These are phyloP conservation scores for Melampsora americana DNA, from an alignment of 1,284 basidiomycete genomes.

Conservation along the genomic window DNA sequence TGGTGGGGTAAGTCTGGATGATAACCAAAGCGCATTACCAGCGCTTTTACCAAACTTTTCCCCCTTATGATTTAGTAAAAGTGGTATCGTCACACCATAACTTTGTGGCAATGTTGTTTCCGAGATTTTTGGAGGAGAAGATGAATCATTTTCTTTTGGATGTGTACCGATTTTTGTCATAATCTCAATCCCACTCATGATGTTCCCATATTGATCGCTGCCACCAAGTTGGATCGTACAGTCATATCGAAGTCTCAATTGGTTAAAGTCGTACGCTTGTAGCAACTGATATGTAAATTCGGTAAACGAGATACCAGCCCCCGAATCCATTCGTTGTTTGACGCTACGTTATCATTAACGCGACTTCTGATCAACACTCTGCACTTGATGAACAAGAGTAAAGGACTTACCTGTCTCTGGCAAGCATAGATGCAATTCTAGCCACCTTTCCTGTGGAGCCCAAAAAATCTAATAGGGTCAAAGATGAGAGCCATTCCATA, in stretches of 20 bases:
- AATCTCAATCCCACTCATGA: conserved; percentile 83
- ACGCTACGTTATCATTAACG: conserved; percentile 62
- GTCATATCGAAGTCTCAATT: conserved; percentile 65
- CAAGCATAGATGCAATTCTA: conserved; percentile 83
- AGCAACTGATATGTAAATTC: conserved; percentile 97
- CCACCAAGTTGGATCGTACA: conserved; percentile 92
- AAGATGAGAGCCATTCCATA: conserved; percentile 70
- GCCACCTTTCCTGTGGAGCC: conserved; percentile 74
- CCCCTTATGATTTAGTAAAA: conserved; percentile 83
- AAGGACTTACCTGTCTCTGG: conserved; percentile 73
- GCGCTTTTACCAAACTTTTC: conserved; percentile 97
- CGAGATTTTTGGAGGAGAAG: neutral
- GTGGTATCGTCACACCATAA: conserved; percentile 85
- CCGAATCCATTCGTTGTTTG: conserved; percentile 66
- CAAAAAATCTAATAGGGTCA: conserved; percentile 80
- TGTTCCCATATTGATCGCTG: conserved; percentile 99
- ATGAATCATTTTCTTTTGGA: neutral
- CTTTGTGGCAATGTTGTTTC: conserved; percentile 56
- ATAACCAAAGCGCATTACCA: conserved; percentile 91
- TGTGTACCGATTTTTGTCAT: conserved; percentile 62
- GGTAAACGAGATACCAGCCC: conserved; percentile 84
- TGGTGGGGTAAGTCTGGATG: conserved; percentile 69
- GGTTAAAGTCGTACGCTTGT: conserved; percentile 91
- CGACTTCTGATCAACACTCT: conserved; percentile 28
- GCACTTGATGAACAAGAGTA: neutral